phyloP scores from a whole-genome alignment of 345 rosid genomes.

The Hypericum perforatum region DNA sequence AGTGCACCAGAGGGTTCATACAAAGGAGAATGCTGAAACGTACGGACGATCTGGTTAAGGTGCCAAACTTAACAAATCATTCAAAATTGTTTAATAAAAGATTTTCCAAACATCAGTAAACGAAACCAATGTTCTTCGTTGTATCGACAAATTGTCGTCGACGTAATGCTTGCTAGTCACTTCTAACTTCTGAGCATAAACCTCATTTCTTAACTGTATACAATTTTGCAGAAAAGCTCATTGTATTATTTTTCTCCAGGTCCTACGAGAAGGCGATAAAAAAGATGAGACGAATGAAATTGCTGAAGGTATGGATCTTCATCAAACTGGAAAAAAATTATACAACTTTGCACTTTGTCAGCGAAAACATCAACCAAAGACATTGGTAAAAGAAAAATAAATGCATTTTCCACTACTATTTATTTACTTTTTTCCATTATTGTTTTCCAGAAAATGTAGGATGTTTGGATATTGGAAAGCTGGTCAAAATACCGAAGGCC shows the following conservation, averaged over 20 bases:
- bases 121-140: no score
- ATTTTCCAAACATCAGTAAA: neutral
- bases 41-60: conserved; percentile 68
- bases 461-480: conserved; percentile 25
- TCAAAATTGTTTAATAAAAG: neutral
- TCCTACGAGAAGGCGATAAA: conserved; percentile 33
- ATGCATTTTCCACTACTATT: conserved; percentile 1
- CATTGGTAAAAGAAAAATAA: neutral
- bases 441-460: conserved; percentile 31
- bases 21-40: conserved; percentile 79
- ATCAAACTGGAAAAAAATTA: neutral
- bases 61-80: conserved; percentile 14
- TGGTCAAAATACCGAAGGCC: conserved; percentile 29
- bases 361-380: neutral
- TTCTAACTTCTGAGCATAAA: no score
- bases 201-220: no score
- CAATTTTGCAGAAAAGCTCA: conserved; percentile 3
- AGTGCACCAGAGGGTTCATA: conserved; percentile 82
- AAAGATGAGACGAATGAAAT: conserved; percentile 27
- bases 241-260: conserved; percentile 32
- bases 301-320: conserved; percentile 31
- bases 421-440: neutral
- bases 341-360: neutral
- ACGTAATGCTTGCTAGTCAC: no score
- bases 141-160: no score